Evolutionary conservation across 169 alveolate genomes (phyloP).

Genomic region (Besnoitia besnoiti): DNA sequence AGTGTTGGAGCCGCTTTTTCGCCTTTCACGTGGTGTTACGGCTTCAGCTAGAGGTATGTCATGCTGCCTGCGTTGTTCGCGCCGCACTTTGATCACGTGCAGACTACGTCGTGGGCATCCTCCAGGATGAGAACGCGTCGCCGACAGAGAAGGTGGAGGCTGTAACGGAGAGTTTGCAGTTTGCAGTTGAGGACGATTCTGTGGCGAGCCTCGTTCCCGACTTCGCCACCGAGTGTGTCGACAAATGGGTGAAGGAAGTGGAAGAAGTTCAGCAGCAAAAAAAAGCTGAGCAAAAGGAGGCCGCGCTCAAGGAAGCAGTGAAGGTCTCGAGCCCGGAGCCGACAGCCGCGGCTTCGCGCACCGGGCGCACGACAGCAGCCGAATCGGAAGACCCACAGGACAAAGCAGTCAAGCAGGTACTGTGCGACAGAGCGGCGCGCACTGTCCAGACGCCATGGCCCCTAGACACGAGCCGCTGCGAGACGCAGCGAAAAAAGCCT

Average conservation of each 20-base stretch:
- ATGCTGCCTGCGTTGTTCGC: too few relatives aligned
- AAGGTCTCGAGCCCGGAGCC: neutral
- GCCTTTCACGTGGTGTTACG: too few relatives aligned
- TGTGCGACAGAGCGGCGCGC: neutral
- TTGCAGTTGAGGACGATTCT: conserved; percentile 22
- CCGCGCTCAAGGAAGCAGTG: conserved; percentile 5
- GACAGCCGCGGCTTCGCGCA: neutral
- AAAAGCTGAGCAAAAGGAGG: neutral
- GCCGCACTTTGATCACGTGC: too few relatives aligned
- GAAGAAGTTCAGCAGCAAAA: conserved; percentile 9
- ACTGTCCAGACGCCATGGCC: too few relatives aligned
- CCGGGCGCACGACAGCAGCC: neutral
- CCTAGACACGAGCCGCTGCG: too few relatives aligned
- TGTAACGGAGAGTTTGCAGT: conserved; percentile 3
- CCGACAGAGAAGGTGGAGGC: conserved; percentile 6
- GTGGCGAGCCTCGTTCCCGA: conserved; percentile 7
- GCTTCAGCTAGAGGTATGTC: too few relatives aligned
- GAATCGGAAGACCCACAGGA: neutral
- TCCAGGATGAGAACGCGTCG: conserved; percentile 13
- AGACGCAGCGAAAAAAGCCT: too few relatives aligned
- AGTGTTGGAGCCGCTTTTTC: too few relatives aligned
- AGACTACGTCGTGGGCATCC: conserved; percentile 39
- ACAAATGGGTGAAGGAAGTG: conserved; percentile 29
- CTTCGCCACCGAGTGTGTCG: conserved; percentile 7
- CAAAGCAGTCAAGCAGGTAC: conserved; percentile 15